phyloP scores from a whole-genome alignment of 2,329 filamentous ascomycete genomes.

The Aspergillus latus region DNA sequence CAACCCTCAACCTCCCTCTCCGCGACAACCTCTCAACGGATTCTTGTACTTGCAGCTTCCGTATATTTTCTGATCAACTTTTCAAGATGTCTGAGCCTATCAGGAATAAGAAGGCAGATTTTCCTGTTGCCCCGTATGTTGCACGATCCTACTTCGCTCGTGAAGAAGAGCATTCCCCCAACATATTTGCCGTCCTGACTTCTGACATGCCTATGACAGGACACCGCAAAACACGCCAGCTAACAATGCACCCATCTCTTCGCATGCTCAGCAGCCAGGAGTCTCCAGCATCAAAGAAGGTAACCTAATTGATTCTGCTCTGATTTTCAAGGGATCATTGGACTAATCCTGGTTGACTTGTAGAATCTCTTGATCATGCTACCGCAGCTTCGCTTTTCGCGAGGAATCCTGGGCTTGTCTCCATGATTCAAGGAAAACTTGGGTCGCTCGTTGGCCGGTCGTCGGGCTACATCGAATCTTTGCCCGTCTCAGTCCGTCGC shows the following conservation, averaged over 20 bases:
- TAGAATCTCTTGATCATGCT: slow-evolving; percentile 87
- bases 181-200: slow-evolving; percentile 10
- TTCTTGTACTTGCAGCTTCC: slow-evolving; percentile 14
- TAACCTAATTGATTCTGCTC: slow-evolving; percentile 49
- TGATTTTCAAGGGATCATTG: neutral
- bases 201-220: slow-evolving; percentile 54
- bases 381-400: slow-evolving; percentile 91
- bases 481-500: slow-evolving; percentile 83
- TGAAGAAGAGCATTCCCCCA: neutral
- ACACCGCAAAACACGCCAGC: slow-evolving; percentile 98
- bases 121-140: slow-evolving; percentile 64
- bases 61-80: slow-evolving; percentile 12
- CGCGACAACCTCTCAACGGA: slow-evolving; percentile 25
- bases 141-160: slow-evolving; percentile 12
- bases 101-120: slow-evolving; percentile 64
- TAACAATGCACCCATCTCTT: slow-evolving; percentile 94
- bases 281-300: slow-evolving; percentile 97
- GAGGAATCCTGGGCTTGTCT: slow-evolving; percentile 88
- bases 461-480: slow-evolving; percentile 96
- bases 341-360: slow-evolving; percentile 22
- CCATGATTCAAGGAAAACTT: slow-evolving; percentile 97
- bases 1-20: slow-evolving; percentile 29
- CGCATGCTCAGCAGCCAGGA: slow-evolving; percentile 91
- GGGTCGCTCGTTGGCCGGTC: slow-evolving; percentile 90
- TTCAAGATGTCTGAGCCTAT: slow-evolving; percentile 65